Conservation (phyloP, 176 grass and related monocot genomes). For the Carex kokanica region DNA sequence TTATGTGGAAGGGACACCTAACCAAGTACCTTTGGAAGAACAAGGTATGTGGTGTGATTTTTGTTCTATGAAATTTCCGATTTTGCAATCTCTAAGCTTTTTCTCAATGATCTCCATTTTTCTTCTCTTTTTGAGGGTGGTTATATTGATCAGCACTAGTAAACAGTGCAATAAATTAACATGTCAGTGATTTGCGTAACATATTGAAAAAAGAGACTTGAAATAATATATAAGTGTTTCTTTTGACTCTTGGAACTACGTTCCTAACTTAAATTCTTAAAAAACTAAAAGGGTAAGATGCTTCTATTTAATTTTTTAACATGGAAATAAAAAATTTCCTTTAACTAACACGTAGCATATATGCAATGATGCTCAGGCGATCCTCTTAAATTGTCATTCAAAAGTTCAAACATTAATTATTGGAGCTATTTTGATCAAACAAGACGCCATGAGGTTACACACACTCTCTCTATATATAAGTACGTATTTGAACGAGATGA, state of each 20-base stretch:
- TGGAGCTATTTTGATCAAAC: background rate
- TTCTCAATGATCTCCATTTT: background rate
- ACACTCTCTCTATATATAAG: background rate
- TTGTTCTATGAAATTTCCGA: background rate
- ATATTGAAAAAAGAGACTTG: background rate
- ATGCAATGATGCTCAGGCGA: background rate
- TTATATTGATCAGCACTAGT: background rate
- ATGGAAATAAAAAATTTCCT: background rate
- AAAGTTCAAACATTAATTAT: background rate
- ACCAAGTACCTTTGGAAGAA: constrained; percentile 10
- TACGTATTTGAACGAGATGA: too few relatives aligned
- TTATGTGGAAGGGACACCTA: background rate
- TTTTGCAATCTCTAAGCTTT: background rate
- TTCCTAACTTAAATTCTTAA: background rate
- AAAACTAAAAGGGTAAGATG: background rate
- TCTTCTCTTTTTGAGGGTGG: background rate
- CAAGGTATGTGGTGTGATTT: constrained; percentile 42
- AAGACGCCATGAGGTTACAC: background rate
- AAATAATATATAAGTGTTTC: background rate
- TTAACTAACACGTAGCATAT: background rate
- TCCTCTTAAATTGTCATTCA: background rate
- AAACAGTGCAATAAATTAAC: background rate
- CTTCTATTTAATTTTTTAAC: background rate
- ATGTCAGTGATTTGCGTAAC: background rate
- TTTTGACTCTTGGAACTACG: background rate